Evolutionary conservation across 2,329 filamentous ascomycete species (phyloP), one percentile per base, ranked within the genome.

Genomic region (Dactylonectria estremocensis): DNA sequence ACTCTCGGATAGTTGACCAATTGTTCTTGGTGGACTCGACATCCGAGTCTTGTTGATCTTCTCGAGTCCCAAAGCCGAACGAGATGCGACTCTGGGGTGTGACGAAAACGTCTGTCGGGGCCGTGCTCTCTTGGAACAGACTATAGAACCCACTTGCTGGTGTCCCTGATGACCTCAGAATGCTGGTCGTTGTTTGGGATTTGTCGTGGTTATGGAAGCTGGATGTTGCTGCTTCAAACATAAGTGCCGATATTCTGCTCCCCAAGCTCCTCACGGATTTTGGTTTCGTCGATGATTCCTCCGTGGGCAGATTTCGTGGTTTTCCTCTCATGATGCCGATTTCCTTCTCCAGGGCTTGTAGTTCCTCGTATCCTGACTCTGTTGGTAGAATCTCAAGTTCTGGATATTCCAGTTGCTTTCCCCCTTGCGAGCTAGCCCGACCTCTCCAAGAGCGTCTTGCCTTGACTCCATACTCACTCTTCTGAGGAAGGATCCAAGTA

Each of bases 321-420:
- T 50, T 61, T 2, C 64, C 68, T 48, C 69, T 75, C n/a, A 75
- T 60, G 22, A 66, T 66, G 13, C 45, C 53, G 11, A 76, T 74
- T 35, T 76, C 71, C 43, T 50, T 69, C 16, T 68, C 69, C 8
- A 76, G 52, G 2, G 61, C 72, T 22, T 72, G 61, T 11, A 75
- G 65, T 33, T 76, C 74, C 28, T 68, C 48, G 18, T 71, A 71
- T 8, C 74, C 73, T 18, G 70, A 72, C 22, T 66, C 68, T 5
- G 70, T 72, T 37, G 72, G 72, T 6, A 69, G 64, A 20, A 74
- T 74, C 20, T 70, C 69, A 49, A 76, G 72, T 45, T 76, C 70
- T n/a, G 74, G 72, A 50, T 73, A 74, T 43, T 76, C 74, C 24
- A 75, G 55, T 11, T 58, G 49, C 16, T 46, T 56, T 35, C 56